phyloP scores from a whole-genome alignment of 768 basidiomycete species.

The Coprinopsis strossmayeri region DNA sequence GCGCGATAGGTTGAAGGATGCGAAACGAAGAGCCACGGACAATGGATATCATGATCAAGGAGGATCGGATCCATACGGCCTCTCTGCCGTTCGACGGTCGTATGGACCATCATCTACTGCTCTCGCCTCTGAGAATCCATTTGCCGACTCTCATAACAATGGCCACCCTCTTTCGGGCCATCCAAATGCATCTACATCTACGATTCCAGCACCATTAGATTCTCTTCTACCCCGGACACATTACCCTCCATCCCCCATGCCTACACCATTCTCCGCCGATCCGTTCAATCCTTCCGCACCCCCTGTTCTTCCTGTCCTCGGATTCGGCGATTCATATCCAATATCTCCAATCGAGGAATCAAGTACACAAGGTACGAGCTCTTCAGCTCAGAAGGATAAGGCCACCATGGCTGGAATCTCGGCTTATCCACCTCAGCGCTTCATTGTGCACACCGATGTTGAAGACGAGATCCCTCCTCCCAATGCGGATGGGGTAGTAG shows the following conservation, averaged over 20 bases:
- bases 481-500: constrained; percentile 48
- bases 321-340: background rate
- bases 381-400: constrained; percentile 38
- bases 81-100: constrained; percentile 3
- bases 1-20: constrained; percentile 2
- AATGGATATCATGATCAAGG: no score
- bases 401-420: constrained; percentile 46
- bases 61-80: background rate
- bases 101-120: constrained; percentile 9
- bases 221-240: constrained; percentile 10
- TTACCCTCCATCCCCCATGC: constrained; percentile 5
- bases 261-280: constrained; percentile 10
- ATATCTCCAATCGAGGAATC: constrained; percentile 12
- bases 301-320: constrained; percentile 6
- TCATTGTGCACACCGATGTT: constrained; percentile 63
- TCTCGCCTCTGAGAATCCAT: constrained; percentile 15
- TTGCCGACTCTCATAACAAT: constrained; percentile 10
- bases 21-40: background rate
- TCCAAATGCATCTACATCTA: constrained; percentile 9
- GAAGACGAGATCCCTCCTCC: constrained; percentile 45
- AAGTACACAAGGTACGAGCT: constrained; percentile 19
- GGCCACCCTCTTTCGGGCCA: constrained; percentile 12
- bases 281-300: constrained; percentile 20
- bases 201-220: constrained; percentile 19
- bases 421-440: constrained; percentile 41